phyloP scores from a whole-genome alignment of 495 filamentous ascomycete genomes.

The Hypoxylon trugodes region DNA sequence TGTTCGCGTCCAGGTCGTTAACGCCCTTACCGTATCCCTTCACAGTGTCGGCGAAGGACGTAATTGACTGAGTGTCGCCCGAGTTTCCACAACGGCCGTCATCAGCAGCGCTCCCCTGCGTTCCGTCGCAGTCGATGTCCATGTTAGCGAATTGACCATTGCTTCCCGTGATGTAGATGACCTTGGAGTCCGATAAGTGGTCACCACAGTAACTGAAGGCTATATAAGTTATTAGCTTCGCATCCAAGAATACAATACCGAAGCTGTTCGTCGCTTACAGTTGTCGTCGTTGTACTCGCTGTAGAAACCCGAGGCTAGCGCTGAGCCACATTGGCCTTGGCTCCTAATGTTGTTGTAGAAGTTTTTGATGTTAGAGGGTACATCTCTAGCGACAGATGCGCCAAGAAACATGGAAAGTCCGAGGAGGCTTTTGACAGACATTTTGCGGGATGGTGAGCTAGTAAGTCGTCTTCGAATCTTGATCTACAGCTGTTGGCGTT shows the following conservation, averaged over 20 bases:
- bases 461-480: background rate
- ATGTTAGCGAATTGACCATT: slow-evolving; percentile 56
- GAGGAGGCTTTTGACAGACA: slow-evolving; percentile 32
- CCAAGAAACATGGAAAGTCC: slow-evolving; percentile 33
- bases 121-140: slow-evolving; percentile 75
- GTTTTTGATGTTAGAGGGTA: slow-evolving; percentile 46
- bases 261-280: slow-evolving; percentile 34
- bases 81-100: slow-evolving; percentile 60
- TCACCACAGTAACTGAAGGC: slow-evolving; percentile 54
- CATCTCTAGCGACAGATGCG: slow-evolving; percentile 36
- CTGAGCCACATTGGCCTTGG: slow-evolving; percentile 46
- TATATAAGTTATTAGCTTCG: slow-evolving; percentile 2
- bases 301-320: slow-evolving; percentile 50
- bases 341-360: slow-evolving; percentile 49
- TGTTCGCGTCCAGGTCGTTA: slow-evolving; percentile 65
- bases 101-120: slow-evolving; percentile 56
- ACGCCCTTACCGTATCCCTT: slow-evolving; percentile 55
- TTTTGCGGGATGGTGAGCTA: slow-evolving; percentile 3
- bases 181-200: slow-evolving; percentile 41
- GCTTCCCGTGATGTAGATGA: slow-evolving; percentile 51
- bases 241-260: background rate
- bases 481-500: background rate
- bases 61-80: slow-evolving; percentile 60
- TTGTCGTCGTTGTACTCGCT: slow-evolving; percentile 43
- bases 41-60: slow-evolving; percentile 62